Base-by-base conservation (phyloP, 2,329 filamentous ascomycete genomes). In the Didymella glomerata region DNA sequence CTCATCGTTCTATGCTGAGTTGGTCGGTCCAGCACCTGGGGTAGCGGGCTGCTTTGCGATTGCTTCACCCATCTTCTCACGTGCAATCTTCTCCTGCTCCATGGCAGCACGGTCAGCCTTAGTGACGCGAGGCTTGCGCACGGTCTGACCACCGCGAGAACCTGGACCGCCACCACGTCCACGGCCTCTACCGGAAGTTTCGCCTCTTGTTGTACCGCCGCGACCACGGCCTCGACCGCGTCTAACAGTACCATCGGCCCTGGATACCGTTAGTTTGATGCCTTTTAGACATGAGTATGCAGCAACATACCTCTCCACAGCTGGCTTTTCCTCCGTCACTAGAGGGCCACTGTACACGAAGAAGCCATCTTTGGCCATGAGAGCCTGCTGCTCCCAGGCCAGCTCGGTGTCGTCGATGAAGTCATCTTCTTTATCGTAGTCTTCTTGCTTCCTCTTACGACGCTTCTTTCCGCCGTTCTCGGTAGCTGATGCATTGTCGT, bases 331-430 rank as follows among this genome's bases (percentile, higher is more conserved):
- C 77, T 96, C 93, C 5, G 90, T 90, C 22, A 98, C 86, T 46
- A 99, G 82, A 9, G 94, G 94, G 3, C 95, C 95, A 61, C 92
- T 96, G 78, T 97, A 99, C 1, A 99, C 95, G 75, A 98, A 99
- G 81, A 98, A 99, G 1, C 95, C 95, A 74, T 98, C 95, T 68
- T 94, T 92, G 66, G 92, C 94, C 46, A 95, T 93, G 4, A 94
- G 93, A 7, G 94, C 94, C 74, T 96, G 91, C 72, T 96, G 92
- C 78, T 98, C 92, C 94, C 94, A 98, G 0, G 96, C 84, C 73
- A 97, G 78, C 76, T 99, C 95, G 1, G 93, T 96, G 74, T 99
- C 95, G 71, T 99, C 95, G 55, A 89, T 87, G 70, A 89, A 89
- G 44, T 87, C 86, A 64, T 89, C 87, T 52, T 88, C 86, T 58